Evolutionary conservation across 495 filamentous ascomycete genomes (phyloP), one percentile per base, ranked within the genome.

Genomic region (Darksidea phi): DNA sequence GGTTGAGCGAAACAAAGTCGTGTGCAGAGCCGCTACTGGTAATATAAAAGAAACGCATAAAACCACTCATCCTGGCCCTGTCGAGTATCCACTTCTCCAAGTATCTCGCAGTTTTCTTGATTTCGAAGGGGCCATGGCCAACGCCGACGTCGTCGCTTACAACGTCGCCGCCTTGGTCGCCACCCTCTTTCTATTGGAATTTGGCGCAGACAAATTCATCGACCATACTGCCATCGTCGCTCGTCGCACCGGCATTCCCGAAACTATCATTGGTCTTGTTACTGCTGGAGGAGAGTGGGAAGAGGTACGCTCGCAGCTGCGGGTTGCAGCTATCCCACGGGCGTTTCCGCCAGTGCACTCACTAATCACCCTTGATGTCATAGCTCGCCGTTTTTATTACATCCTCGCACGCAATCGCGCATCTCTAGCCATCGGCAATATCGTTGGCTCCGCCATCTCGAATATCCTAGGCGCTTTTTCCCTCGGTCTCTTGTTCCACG

Each of bases 391-490:
- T 84, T 1, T 76, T 84, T 13, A 61, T 79, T 7, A 75, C 76
- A 6, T 72, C 79, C 69, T 83, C 18, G 61, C 72, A 1, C 77
- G 78, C 41, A 66, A 74, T 50, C 77, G 73, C 21, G 72, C 77
- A 8, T 75, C 79, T 0, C 68, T 84, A n/a, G 82, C 79, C 12
- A 57, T 83, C 0, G 82, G 82, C 1, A 84, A 83, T 69, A 70
- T 84, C 10, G 69, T 84, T 59, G 81, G 82, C 0, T 83, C 81
- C 1, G 73, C 76, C 6, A 77, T 84, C 32, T 78, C 80, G 45
- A 84, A 84, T 54, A 79, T 83, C 43, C 75, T 84, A 10, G 80
- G 77, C 6, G 79, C 80, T 2, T 84, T 84, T 66, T 79, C 81
- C 0, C 67, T 84, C 7, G 80, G 78, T 6, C 70, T 84, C 0